Percentiles rank a stretch among this genome's conserved stretches.
phyloP scores from a whole-genome alignment of 192 early-diverging fungal species.

The Gamsiella multidivaricata region DNA sequence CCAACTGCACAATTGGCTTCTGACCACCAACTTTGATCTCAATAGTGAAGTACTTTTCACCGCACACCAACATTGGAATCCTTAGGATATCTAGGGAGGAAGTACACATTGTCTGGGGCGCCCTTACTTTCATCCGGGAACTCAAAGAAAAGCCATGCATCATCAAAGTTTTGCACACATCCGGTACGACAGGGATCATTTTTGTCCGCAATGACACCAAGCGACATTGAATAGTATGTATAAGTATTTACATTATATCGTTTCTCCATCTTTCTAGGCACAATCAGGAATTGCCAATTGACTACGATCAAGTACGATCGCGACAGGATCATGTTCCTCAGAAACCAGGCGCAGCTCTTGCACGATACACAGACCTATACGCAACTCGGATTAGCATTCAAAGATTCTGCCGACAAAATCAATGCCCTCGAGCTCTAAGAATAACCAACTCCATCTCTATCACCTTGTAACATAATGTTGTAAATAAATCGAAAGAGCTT shows the following conservation, averaged over 20 bases:
- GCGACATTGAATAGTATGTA: too few species aligned
- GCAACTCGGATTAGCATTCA: conserved; percentile 37
- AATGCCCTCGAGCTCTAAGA: conserved; percentile 32
- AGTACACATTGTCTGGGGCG: conserved; percentile 56
- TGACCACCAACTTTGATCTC: too few species aligned
- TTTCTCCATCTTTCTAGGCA: conserved; percentile 28
- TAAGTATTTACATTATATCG: too few species aligned
- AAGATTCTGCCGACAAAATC: conserved; percentile 39
- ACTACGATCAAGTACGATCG: conserved; percentile 57
- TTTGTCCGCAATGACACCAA: background rate
- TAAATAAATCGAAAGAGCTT: too few species aligned
- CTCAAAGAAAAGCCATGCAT: conserved; percentile 53
- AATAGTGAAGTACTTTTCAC: conserved; percentile 63
- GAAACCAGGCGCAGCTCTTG: conserved; percentile 37
- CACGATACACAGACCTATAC: conserved; percentile 39
- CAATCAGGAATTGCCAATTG: conserved; percentile 54
- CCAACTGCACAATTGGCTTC: too few species aligned
- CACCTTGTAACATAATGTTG: too few species aligned
- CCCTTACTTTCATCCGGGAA: conserved; percentile 58
- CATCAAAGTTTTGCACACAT: conserved; percentile 55
- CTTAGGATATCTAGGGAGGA: conserved; percentile 59
- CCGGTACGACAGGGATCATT: conserved; percentile 38
- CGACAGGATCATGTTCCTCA: conserved; percentile 50
- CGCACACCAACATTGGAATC: conserved; percentile 59
- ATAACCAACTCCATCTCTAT: background rate